phyloP scores from a whole-genome alignment of 352 stramenopile species.

The Phytophthora nicotianae region DNA sequence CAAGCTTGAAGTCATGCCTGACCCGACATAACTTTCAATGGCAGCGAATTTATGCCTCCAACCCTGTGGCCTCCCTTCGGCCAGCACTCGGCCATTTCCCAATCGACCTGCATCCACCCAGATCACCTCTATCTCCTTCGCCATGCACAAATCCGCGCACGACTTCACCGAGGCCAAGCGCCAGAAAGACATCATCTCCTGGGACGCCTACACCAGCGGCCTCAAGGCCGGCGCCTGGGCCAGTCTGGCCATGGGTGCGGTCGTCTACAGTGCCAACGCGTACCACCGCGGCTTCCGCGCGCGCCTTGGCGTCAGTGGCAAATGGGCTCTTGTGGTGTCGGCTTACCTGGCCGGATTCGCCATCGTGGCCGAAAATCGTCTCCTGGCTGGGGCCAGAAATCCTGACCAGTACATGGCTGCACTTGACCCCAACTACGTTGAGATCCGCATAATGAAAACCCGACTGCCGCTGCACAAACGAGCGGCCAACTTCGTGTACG shows the following conservation, averaged over 20 bases:
- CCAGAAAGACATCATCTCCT: constrained; percentile 43
- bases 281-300: constrained; percentile 46
- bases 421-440: constrained; percentile 39
- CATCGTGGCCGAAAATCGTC: constrained; percentile 40
- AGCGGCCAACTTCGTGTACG: constrained; percentile 45
- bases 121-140: constrained; percentile 2
- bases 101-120: constrained; percentile 11
- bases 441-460: constrained; percentile 21
- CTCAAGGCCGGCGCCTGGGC: constrained; percentile 38
- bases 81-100: constrained; percentile 12
- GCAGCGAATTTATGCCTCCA: constrained; percentile 4
- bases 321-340: constrained; percentile 46
- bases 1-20: constrained; percentile 12
- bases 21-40: neutral
- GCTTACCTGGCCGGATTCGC: constrained; percentile 45
- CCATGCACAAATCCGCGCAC: constrained; percentile 32
- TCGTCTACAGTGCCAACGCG: constrained; percentile 38
- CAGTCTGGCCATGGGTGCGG: constrained; percentile 23
- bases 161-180: constrained; percentile 25
- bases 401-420: constrained; percentile 44
- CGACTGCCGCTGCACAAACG: constrained; percentile 38
- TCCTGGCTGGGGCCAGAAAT: constrained; percentile 41
- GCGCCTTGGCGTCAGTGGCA: constrained; percentile 47
- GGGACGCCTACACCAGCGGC: constrained; percentile 37
- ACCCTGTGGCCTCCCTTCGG: constrained; percentile 5